Evolutionary conservation across 352 stramenopile genomes (phyloP).

Genomic region (Elongisporangium senticosum): DNA sequence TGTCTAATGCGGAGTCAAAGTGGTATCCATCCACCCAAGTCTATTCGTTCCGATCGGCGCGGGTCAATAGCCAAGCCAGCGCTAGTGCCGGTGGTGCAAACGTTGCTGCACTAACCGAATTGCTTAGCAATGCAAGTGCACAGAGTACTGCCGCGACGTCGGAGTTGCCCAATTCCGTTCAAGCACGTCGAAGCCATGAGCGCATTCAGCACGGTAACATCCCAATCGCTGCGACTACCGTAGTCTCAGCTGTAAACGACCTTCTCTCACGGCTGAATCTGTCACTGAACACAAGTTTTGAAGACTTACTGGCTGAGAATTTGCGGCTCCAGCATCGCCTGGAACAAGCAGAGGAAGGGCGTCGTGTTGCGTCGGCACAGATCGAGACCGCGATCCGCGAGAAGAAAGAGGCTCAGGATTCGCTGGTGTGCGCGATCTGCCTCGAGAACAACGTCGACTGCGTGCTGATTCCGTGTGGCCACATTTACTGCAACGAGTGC

Average conservation of each 20-base stretch:
- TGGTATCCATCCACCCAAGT: conserved; percentile 56
- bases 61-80: conserved; percentile 7
- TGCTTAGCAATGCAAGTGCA: not conserved
- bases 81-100: not conserved
- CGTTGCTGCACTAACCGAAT: not conserved
- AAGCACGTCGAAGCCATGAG: conserved; percentile 10
- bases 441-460: conserved; percentile 77
- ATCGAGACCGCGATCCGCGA: conserved; percentile 66
- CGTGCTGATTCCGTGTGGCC: conserved; percentile 76
- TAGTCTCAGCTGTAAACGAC: conserved; percentile 77
- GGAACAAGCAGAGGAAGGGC: conserved; percentile 57
- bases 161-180: not conserved
- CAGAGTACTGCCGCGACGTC: not conserved
- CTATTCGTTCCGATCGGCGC: conserved; percentile 64
- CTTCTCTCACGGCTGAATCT: conserved; percentile 64
- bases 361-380: conserved; percentile 43
- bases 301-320: conserved; percentile 64
- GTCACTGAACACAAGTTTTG: conserved; percentile 55
- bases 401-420: conserved; percentile 70
- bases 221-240: conserved; percentile 29
- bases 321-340: conserved; percentile 53
- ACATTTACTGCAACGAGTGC: conserved; percentile 78
- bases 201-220: conserved; percentile 5
- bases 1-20: conserved; percentile 29
- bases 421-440: conserved; percentile 73